These are phyloP conservation scores for Lactarius quietus DNA, from an alignment of 768 basidiomycete species.

Conservation along the genomic window DNA sequence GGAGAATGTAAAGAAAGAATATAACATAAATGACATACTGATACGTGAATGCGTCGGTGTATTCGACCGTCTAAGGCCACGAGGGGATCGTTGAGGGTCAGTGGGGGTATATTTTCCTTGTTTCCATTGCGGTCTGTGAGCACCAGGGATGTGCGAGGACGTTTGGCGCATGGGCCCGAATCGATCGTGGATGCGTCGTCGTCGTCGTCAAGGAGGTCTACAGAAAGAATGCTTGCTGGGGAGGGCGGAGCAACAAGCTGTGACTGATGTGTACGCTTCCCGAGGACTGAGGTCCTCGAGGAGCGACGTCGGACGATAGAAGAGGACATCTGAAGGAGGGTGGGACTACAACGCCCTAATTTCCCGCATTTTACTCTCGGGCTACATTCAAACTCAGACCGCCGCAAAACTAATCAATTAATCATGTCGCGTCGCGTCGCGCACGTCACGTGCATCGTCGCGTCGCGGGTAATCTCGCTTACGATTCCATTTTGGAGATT, in stretches of 20 bases:
- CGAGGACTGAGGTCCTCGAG: constrained; percentile 33
- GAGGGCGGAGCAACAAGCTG: constrained; percentile 32
- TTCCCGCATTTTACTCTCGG: constrained; percentile 25
- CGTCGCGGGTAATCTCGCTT: constrained; percentile 30
- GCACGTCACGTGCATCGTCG: constrained; percentile 19
- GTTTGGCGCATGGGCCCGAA: constrained; percentile 61
- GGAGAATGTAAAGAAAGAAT: constrained; percentile 8
- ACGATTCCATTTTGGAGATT: not conserved
- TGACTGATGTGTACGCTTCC: constrained; percentile 35
- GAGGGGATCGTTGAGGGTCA: constrained; percentile 37
- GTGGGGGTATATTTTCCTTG: constrained; percentile 79
- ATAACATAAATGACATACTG: constrained; percentile 37
- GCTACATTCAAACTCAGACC: constrained; percentile 30
- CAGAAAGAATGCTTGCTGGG: constrained; percentile 32
- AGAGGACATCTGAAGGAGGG: constrained; percentile 20
- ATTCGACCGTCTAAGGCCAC: constrained; percentile 40
- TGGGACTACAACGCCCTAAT: constrained; percentile 6
- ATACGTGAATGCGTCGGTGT: constrained; percentile 44
- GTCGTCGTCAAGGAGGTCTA: constrained; percentile 19
- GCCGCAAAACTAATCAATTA: constrained; percentile 26
- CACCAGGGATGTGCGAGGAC: constrained; percentile 47
- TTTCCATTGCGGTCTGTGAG: constrained; percentile 55
- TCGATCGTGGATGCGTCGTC: constrained; percentile 46
- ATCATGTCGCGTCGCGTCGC: constrained; percentile 22
- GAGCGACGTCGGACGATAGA: constrained; percentile 20